A percentile compares a stretch with the other conserved stretches of the same genome.
These are phyloP conservation scores for Coemansia sp. DNA, from an alignment of 192 early-diverging fungal genomes.

Conservation along the genomic window DNA sequence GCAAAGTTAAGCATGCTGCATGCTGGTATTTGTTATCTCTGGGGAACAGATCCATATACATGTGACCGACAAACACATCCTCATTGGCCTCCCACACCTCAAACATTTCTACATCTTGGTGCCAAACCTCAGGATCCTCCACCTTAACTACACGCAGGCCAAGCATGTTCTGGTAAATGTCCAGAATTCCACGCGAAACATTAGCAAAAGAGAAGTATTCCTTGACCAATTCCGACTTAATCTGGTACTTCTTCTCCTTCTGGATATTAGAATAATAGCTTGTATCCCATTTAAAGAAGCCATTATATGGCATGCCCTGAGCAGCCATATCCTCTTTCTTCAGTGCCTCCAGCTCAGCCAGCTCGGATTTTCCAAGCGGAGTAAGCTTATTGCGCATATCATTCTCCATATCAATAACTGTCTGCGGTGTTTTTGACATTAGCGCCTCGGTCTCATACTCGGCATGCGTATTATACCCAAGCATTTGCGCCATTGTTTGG, in stretches of 20 bases:
- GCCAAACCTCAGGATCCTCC: slow-evolving; percentile 63
- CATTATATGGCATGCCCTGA: slow-evolving; percentile 56
- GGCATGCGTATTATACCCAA: slow-evolving; percentile 74
- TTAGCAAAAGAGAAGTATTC: slow-evolving; percentile 71
- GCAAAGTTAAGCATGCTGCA: slow-evolving; percentile 79
- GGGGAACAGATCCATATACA: slow-evolving; percentile 77
- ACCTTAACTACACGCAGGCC: slow-evolving; percentile 67
- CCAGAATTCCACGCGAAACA: slow-evolving; percentile 66
- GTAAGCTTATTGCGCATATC: slow-evolving; percentile 60
- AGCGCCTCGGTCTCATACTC: slow-evolving; percentile 71
- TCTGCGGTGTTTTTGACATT: slow-evolving; percentile 75
- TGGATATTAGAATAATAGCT: slow-evolving; percentile 71
- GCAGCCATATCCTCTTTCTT: slow-evolving; percentile 59
- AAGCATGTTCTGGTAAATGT: slow-evolving; percentile 75
- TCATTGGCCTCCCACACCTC: slow-evolving; percentile 72
- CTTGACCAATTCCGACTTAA: slow-evolving; percentile 77
- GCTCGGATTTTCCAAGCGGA: slow-evolving; percentile 59
- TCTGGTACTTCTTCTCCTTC: slow-evolving; percentile 69
- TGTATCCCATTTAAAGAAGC: slow-evolving; percentile 73
- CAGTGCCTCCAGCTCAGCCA: slow-evolving; percentile 57
- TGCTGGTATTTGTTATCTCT: slow-evolving; percentile 72
- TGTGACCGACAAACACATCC: slow-evolving; percentile 63
- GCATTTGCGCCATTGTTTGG: slow-evolving; percentile 55
- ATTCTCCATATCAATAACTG: slow-evolving; percentile 64
- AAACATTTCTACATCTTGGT: slow-evolving; percentile 74